phyloP scores from a whole-genome alignment of 495 filamentous ascomycete species.

The Durotheca rogersii region DNA sequence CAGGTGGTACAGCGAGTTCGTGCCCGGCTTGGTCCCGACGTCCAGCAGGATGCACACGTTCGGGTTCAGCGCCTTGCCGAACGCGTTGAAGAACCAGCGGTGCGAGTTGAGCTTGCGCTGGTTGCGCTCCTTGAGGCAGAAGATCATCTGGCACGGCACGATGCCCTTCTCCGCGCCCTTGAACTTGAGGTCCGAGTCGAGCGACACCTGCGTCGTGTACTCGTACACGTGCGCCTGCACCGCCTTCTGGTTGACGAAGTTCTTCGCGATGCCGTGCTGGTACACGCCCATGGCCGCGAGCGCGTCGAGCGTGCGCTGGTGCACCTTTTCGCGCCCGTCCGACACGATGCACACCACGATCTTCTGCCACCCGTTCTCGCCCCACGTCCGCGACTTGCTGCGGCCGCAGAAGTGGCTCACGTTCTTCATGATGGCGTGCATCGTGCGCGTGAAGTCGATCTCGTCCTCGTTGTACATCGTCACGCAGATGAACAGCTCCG shows the following conservation, averaged over 20 bases:
- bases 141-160: conserved; percentile 97
- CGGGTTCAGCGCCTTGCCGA: conserved; percentile 86
- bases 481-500: conserved; percentile 96
- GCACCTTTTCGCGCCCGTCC: conserved; percentile 91
- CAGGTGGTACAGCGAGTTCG: conserved; percentile 88
- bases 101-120: conserved; percentile 97
- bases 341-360: conserved; percentile 97
- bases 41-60: conserved; percentile 97
- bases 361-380: conserved; percentile 97
- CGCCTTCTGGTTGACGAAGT: conserved; percentile 88
- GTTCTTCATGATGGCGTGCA: conserved; percentile 99
- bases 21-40: conserved; percentile 87
- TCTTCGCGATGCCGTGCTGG: conserved; percentile 98
- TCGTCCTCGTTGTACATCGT: conserved; percentile 99
- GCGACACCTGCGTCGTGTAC: conserved; percentile 96
- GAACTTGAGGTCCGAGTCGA: conserved; percentile 94
- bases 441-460: conserved; percentile 91
- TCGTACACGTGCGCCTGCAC: conserved; percentile 93
- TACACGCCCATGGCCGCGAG: conserved; percentile 98
- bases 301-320: conserved; percentile 92
- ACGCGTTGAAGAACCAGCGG: conserved; percentile 99
- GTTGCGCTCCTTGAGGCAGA: conserved; percentile 98
- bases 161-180: conserved; percentile 99
- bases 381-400: conserved; percentile 91
- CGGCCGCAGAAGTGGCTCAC: conserved; percentile 94